Conservation (phyloP, 257 asterid genomes). For the Thymus mandschuricus region DNA sequence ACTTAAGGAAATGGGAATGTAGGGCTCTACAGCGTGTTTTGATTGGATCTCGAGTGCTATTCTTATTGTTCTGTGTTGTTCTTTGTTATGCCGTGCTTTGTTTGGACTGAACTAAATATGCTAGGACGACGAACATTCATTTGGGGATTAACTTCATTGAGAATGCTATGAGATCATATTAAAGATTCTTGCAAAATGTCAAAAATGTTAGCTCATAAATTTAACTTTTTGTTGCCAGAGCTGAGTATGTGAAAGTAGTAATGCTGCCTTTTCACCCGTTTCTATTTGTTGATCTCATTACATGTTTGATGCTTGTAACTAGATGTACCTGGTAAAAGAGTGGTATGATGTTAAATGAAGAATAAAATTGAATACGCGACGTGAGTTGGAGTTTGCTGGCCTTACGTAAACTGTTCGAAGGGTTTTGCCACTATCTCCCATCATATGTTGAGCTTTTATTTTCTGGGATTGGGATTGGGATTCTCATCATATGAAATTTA, state of each 20-base stretch:
- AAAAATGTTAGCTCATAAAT: constrained; percentile 30
- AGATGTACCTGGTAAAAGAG: constrained; percentile 22
- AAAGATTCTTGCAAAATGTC: constrained; percentile 7
- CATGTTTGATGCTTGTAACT: constrained; percentile 16
- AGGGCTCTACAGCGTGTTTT: constrained; percentile 13
- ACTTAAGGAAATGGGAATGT: constrained; percentile 21
- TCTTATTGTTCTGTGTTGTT: constrained; percentile 15
- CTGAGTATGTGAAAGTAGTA: constrained; percentile 1
- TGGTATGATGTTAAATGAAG: constrained; percentile 19
- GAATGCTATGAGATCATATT: background rate
- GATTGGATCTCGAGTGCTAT: constrained; percentile 39
- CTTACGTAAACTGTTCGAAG: background rate
- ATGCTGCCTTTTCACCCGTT: background rate
- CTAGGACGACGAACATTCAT: background rate
- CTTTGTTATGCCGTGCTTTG: constrained; percentile 8
- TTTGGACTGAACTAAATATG: constrained; percentile 19
- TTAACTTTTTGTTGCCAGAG: background rate
- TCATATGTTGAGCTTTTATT: constrained; percentile 3
- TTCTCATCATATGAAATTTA: background rate
- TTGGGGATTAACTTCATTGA: constrained; percentile 2
- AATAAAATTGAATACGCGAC: background rate
- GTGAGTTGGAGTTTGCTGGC: constrained; percentile 13
- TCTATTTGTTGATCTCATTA: constrained; percentile 18
- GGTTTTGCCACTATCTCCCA: background rate
- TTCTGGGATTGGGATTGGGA: background rate